These are phyloP conservation scores for Aspergillus sclerotioniger DNA, from an alignment of 495 filamentous ascomycete species.

Conservation along the genomic window DNA sequence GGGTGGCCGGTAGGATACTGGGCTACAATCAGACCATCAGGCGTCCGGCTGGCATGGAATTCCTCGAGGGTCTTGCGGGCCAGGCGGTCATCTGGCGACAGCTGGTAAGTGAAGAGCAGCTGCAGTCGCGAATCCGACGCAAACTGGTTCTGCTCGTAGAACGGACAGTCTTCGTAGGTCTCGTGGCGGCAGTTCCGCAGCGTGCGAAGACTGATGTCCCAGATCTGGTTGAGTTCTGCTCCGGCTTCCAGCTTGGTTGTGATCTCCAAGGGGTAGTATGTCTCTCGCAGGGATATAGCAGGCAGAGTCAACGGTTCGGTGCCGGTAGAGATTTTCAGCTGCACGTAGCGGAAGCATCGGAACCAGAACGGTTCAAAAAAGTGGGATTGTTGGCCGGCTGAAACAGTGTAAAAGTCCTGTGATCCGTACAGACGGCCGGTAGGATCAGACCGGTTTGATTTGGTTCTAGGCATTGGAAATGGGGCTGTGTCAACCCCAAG, in stretches of 20 bases:
- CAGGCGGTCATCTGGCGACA: slow-evolving; percentile 27
- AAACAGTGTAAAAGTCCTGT: slow-evolving; percentile 22
- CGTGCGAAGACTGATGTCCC: slow-evolving; percentile 27
- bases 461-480: slow-evolving; percentile 21
- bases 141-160: slow-evolving; percentile 35
- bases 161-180: slow-evolving; percentile 32
- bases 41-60: slow-evolving; percentile 23
- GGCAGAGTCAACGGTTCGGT: slow-evolving; percentile 8
- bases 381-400: slow-evolving; percentile 7
- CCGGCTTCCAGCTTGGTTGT: slow-evolving; percentile 17
- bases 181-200: slow-evolving; percentile 29
- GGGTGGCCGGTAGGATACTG: slow-evolving; percentile 23
- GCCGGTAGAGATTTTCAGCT: slow-evolving; percentile 15
- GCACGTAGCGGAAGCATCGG: slow-evolving; percentile 29
- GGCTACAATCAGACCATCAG: slow-evolving; percentile 25
- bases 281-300: slow-evolving; percentile 16
- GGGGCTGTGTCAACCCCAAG: slow-evolving; percentile 14
- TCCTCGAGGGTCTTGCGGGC: slow-evolving; percentile 26
- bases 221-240: slow-evolving; percentile 15
- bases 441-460: slow-evolving; percentile 17
- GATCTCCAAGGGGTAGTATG: slow-evolving; percentile 23
- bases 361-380: slow-evolving; percentile 29
- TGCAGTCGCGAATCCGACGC: slow-evolving; percentile 24
- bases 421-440: slow-evolving; percentile 19
- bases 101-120: slow-evolving; percentile 28